Base-by-base conservation (phyloP, 2,329 filamentous ascomycete genomes). In the Ophiostoma sp. region DNA sequence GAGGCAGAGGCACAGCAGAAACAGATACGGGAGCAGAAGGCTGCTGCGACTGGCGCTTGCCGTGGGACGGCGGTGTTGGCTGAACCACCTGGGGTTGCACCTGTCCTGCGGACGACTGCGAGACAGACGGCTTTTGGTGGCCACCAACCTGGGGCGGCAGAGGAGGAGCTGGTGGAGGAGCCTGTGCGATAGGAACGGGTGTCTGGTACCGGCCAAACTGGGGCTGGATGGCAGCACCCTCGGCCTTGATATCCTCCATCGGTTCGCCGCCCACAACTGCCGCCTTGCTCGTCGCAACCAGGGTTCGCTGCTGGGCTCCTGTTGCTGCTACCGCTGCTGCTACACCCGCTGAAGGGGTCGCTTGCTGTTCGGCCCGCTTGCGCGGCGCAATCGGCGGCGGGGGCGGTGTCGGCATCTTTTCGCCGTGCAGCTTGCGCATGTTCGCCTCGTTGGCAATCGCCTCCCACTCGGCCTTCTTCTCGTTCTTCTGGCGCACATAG, bases 381-480 rank as follows among this genome's bases (percentile, higher is more conserved):
- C 74, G 71, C 2, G 74, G 70, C 57, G 68, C 22, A 2, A 57
- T 59, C 2, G 86, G 86, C 31, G 88, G 88, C n/a, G 84, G 83
- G 8, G 90, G 90, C 48, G 89, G 87, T 28, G 87, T 85, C 0
- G 89, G 90, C 71, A 87, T 83, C 77, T 87, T 87, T 80, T 92
- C 89, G 63, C 89, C 88, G 71, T 87, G 82, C 9, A 78, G 76
- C 71, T 83, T 84, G 80, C 88, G 89, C 33, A 81, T 82, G 75
- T 92, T 89, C 19, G 90, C 89, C 63, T 91, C 88, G 69, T 82
- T 83, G 1, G 89, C 88, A 73, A 91, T 85, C 6, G 80, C 81
- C 74, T 89, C 88, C 86, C 88, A 91, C 69, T 90, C 88, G 2
- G 83, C 81, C 76, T 88, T 88, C 52, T 79, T 81, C 22, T 83